Evolutionary conservation across 2,329 filamentous ascomycete species (phyloP), one percentile per base, ranked within the genome.

Genomic region (Exutisphaerella laricina): DNA sequence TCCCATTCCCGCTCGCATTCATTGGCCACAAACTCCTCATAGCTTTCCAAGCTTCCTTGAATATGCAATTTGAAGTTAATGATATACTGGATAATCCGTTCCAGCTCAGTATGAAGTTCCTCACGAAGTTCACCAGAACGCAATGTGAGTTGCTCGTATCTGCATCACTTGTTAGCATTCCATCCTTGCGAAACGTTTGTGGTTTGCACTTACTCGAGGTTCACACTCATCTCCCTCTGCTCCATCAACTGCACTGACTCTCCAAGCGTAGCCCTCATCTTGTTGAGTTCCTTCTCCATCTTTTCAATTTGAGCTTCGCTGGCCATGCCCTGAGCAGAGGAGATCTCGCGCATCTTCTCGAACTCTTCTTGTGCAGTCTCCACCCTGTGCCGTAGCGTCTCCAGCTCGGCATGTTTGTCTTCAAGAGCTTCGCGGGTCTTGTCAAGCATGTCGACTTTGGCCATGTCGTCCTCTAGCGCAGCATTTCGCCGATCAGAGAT

Each of bases 11-110:
- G 59, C 69, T 94, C 87, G n/a, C 96, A 81, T 69, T 97, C 90
- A 53, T 94, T 86, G 2, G 86, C 83, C 5, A 96, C 88, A 61
- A 96, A 95, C 43, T 82, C 81, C 68, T 98, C 92, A 64, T 95
- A 97, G 59, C 92, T 87, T 62, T 96, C 90, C 41, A 98, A 72
- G 46, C 81, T 84, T 69, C 88, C 89, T 66, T 98, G 92, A 39
- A 98, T 75, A 60, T 97, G 89, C 52, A 98, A 86, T 70, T 98
- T 98, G 78, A 98, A 97, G 60, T 94, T 89, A 70, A 97, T 94
- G 49, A 96, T 85, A 62, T 97, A 89, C 68, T 96, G 94, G 47
- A 98, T 71, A 79, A 97, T 94, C 57, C 82, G 84, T 69, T 96
- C 92, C 58, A 96, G 87, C 64, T 96, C 89, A 0, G 88, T 95